These are phyloP conservation scores for Psilocybe mexicana DNA, from an alignment of 1,284 basidiomycete species.

Conservation along the genomic window DNA sequence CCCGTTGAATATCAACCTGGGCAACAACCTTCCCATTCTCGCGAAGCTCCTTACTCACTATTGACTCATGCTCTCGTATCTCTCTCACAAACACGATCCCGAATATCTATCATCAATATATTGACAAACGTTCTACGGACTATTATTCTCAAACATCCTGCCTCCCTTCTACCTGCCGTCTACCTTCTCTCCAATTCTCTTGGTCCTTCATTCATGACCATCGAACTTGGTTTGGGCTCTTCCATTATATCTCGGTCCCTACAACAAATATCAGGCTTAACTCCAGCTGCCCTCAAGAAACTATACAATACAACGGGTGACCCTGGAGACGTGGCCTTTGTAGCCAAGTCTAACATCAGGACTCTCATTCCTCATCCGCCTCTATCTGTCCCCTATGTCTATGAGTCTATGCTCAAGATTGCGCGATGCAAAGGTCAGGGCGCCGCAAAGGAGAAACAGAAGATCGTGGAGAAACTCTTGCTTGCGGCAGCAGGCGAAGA, in stretches of 20 bases:
- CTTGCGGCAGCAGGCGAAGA: conserved; percentile 88
- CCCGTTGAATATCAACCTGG: conserved; percentile 42
- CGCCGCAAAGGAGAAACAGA: conserved; percentile 75
- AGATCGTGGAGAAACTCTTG: conserved; percentile 80
- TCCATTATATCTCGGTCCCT: conserved; percentile 81
- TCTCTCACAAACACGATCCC: conserved; percentile 76
- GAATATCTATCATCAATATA: conserved; percentile 79
- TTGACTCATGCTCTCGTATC: conserved; percentile 76
- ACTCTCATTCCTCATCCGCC: conserved; percentile 77
- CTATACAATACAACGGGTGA: conserved; percentile 71
- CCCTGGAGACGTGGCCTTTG: conserved; percentile 83
- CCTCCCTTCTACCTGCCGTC: conserved; percentile 77
- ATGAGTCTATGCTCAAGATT: conserved; percentile 66
- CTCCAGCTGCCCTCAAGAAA: conserved; percentile 64
- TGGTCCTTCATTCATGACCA: conserved; percentile 71
- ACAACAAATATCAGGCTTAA: conserved; percentile 80
- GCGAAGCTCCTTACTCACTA: conserved; percentile 77
- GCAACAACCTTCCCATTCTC: conserved; percentile 40
- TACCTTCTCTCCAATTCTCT: conserved; percentile 90
- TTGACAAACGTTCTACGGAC: conserved; percentile 81
- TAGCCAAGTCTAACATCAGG: conserved; percentile 77
- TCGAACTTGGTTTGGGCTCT: conserved; percentile 78
- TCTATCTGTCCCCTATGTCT: conserved; percentile 65
- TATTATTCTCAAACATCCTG: conserved; percentile 67
- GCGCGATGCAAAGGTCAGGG: conserved; percentile 71